Evolutionary conservation across 1,284 basidiomycete genomes (phyloP).

Genomic region (Ustilago hordei): DNA sequence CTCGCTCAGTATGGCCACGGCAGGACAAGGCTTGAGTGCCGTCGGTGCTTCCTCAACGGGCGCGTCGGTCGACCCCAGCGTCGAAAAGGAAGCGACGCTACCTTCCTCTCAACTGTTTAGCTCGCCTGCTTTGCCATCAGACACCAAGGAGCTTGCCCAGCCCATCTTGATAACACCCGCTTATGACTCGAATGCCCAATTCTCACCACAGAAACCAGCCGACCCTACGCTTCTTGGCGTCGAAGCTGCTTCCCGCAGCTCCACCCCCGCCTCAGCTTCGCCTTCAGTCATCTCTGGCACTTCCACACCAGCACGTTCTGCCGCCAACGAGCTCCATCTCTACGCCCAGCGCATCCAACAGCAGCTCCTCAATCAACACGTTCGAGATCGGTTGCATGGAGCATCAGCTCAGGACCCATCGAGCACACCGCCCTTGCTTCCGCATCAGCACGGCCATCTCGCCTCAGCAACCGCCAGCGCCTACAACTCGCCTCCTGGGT

Average conservation of each 20-base stretch:
- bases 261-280: conserved; percentile 30
- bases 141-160: conserved; percentile 40
- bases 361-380: conserved; percentile 42
- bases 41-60: conserved; percentile 3
- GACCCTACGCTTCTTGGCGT: conserved; percentile 29
- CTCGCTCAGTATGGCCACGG: conserved; percentile 36
- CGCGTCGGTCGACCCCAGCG: neutral
- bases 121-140: conserved; percentile 31
- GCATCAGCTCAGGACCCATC: neutral
- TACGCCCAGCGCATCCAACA: conserved; percentile 49
- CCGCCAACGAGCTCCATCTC: conserved; percentile 39
- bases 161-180: conserved; percentile 27
- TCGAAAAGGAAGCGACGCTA: neutral
- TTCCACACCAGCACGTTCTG: conserved; percentile 33
- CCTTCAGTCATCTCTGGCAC: conserved; percentile 39
- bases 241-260: conserved; percentile 15
- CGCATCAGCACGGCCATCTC: conserved; percentile 6
- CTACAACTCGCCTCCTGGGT: conserved; percentile 44
- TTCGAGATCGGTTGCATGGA: conserved; percentile 30
- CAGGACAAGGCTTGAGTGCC: conserved; percentile 30
- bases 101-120: conserved; percentile 32
- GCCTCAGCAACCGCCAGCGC: conserved; percentile 29
- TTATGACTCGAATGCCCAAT: neutral
- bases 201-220: neutral
- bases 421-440: conserved; percentile 9